A percentile compares a stretch with the other conserved stretches of the same genome.
Evolutionary conservation across 495 filamentous ascomycete genomes (phyloP).

Genomic region (Gamarada debralockiae): DNA sequence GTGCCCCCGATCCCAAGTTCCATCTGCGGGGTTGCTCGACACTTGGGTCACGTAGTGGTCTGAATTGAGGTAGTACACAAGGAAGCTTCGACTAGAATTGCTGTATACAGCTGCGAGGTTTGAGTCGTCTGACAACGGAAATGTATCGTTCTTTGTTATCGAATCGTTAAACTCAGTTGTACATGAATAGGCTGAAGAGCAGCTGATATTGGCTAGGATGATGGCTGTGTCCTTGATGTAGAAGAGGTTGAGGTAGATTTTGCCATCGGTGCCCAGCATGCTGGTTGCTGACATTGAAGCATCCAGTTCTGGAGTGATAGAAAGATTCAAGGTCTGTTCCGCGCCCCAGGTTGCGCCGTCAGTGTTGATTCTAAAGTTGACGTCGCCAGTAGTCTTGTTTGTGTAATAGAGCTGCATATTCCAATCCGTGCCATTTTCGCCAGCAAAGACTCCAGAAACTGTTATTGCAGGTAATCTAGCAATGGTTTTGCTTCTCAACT

Average conservation of each 20-base stretch:
- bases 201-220: constrained; percentile 2
- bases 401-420: background rate
- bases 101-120: no score
- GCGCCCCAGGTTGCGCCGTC: background rate
- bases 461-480: background rate
- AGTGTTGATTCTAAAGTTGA: background rate
- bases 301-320: background rate
- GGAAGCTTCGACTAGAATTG: no score
- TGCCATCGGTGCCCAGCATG: background rate
- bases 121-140: no score
- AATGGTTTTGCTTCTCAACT: no score
- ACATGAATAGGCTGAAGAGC: no score
- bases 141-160: no score
- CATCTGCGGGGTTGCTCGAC: no score
- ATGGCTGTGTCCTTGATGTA: background rate
- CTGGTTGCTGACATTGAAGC: background rate
- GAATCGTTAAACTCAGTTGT: no score
- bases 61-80: no score
- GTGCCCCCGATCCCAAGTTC: no score
- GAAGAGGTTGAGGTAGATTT: background rate
- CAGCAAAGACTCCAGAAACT: background rate
- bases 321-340: background rate
- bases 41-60: no score
- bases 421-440: background rate
- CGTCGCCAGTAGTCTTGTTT: background rate